Evolutionary conservation across 2,329 filamentous ascomycete species (phyloP).

Genomic region (Phialocephala sp.): DNA sequence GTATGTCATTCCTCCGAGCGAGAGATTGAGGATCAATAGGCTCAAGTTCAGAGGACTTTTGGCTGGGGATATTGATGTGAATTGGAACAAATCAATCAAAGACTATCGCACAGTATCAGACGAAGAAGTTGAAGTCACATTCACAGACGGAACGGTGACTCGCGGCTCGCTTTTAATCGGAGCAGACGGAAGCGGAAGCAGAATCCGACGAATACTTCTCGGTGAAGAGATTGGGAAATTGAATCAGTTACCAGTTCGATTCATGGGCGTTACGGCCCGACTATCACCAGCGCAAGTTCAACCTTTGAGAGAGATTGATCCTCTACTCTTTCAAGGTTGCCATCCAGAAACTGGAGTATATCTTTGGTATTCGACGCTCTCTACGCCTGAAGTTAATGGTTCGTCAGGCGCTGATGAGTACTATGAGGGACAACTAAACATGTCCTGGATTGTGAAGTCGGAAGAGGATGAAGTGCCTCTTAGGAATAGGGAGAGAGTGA

Average conservation of each 20-base stretch:
- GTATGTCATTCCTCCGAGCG: constrained; percentile 51
- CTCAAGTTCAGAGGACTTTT: constrained; percentile 53
- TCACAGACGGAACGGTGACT: constrained; percentile 52
- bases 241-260: constrained; percentile 51
- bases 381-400: constrained; percentile 31
- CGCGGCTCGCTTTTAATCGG: constrained; percentile 54
- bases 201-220: constrained; percentile 45
- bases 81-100: constrained; percentile 50
- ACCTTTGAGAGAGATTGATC: constrained; percentile 54
- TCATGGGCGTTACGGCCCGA: constrained; percentile 53
- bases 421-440: constrained; percentile 41
- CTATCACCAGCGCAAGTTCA: constrained; percentile 49
- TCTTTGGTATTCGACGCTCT: constrained; percentile 50
- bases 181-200: constrained; percentile 57
- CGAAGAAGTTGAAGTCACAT: constrained; percentile 49
- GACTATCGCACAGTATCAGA: constrained; percentile 41
- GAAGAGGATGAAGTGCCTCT: constrained; percentile 48
- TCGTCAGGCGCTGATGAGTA: constrained; percentile 24
- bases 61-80: constrained; percentile 51
- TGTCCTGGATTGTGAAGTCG: constrained; percentile 49
- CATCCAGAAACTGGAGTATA: constrained; percentile 57
- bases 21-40: constrained; percentile 55
- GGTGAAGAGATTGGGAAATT: constrained; percentile 46
- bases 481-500: constrained; percentile 46
- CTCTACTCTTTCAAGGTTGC: constrained; percentile 60